Evolutionary conservation across 1,284 basidiomycete species (phyloP).

Genomic region (Lentinula novae-zelandiae): DNA sequence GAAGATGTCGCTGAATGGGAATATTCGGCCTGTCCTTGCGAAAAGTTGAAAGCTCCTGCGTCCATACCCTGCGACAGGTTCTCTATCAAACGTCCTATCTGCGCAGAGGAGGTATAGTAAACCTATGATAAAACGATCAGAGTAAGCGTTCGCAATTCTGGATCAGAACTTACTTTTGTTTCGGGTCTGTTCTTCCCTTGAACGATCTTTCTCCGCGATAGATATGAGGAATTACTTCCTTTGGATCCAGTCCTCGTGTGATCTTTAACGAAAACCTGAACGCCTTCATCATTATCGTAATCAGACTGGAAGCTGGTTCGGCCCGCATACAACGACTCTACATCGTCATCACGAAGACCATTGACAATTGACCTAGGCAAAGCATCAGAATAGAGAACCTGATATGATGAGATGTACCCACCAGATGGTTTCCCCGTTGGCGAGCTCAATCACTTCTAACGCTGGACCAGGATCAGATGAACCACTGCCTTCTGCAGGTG

Average conservation of each 20-base stretch:
- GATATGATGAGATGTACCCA: constrained; percentile 29
- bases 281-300: constrained; percentile 56
- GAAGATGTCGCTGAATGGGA: constrained; percentile 59
- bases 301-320: constrained; percentile 73
- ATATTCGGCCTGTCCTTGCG: constrained; percentile 30
- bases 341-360: constrained; percentile 72
- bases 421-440: constrained; percentile 83
- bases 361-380: constrained; percentile 74
- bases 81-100: constrained; percentile 79
- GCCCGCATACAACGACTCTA: constrained; percentile 61
- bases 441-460: constrained; percentile 74
- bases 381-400: constrained; percentile 11
- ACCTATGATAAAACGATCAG: constrained; percentile 43
- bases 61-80: constrained; percentile 74
- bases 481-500: constrained; percentile 18
- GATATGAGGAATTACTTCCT: constrained; percentile 55
- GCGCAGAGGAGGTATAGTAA: constrained; percentile 71
- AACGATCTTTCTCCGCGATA: constrained; percentile 54
- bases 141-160: constrained; percentile 15
- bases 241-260: constrained; percentile 64
- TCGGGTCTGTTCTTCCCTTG: constrained; percentile 62
- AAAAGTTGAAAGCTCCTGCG: constrained; percentile 76
- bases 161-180: constrained; percentile 59
- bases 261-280: constrained; percentile 72
- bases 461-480: constrained; percentile 45